A percentile compares a stretch with the other conserved stretches of the same genome.
Conservation (phyloP, 352 stramenopile genomes). For the Lagenidium giganteum region DNA sequence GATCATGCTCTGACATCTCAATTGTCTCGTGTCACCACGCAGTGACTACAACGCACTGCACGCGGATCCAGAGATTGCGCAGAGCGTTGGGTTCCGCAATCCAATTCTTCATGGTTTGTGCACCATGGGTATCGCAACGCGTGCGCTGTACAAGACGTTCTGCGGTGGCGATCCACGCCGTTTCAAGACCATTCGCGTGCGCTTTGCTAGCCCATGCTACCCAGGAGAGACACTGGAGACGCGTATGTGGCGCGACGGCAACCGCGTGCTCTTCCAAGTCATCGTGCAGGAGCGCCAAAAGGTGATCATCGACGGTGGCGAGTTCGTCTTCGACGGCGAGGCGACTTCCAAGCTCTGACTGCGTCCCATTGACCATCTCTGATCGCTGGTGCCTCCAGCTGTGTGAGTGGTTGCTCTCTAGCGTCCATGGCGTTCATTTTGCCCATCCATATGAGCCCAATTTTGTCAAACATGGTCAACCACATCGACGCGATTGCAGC, state of each 20-base stretch:
- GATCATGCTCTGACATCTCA: neutral
- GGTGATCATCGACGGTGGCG: conserved; percentile 72
- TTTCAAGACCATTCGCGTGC: conserved; percentile 85
- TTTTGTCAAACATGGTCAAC: too few relatives aligned
- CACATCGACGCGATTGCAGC: too few relatives aligned
- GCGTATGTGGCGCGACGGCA: conserved; percentile 64
- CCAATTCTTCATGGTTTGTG: conserved; percentile 94
- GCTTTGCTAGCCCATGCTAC: conserved; percentile 83
- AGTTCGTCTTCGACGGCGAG: conserved; percentile 59
- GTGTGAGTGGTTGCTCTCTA: too few relatives aligned
- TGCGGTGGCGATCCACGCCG: conserved; percentile 53
- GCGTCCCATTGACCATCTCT: too few relatives aligned
- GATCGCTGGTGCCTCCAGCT: too few relatives aligned
- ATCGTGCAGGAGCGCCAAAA: conserved; percentile 70
- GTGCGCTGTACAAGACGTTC: conserved; percentile 76
- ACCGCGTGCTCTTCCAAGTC: conserved; percentile 67
- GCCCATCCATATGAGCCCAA: too few relatives aligned
- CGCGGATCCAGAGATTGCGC: conserved; percentile 83
- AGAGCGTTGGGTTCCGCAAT: conserved; percentile 68
- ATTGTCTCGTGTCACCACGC: neutral
- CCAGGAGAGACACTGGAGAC: conserved; percentile 87
- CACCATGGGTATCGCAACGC: conserved; percentile 85
- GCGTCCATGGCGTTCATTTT: too few relatives aligned
- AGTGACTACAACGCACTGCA: conserved; percentile 95
- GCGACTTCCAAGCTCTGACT: conserved; percentile 19